phyloP scores from a whole-genome alignment of 2,329 filamentous ascomycete species.

The Beauveria sp. region DNA sequence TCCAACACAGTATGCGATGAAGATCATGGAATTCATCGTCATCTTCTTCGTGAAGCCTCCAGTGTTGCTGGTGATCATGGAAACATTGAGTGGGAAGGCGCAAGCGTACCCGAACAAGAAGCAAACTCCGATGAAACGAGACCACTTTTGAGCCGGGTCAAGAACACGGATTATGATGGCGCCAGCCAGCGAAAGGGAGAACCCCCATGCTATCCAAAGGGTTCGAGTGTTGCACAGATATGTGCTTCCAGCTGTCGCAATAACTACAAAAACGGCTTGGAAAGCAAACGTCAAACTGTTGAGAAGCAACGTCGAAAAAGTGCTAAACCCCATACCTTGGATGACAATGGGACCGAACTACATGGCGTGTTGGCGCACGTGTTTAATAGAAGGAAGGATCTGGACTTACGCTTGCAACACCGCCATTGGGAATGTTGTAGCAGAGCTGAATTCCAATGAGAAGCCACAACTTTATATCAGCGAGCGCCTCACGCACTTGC shows the following conservation, averaged over 20 bases:
- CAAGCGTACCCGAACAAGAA: conserved; percentile 50
- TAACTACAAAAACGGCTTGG: conserved; percentile 19
- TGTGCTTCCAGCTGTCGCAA: conserved; percentile 17
- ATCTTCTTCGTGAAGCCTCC: conserved; percentile 55
- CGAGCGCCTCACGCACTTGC: conserved; percentile 18
- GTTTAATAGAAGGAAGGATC: not conserved
- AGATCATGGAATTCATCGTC: conserved; percentile 47
- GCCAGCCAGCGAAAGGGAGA: conserved; percentile 16
- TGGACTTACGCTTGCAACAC: conserved; percentile 18
- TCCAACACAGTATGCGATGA: conserved; percentile 52
- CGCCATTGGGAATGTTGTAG: conserved; percentile 24
- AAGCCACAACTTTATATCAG: conserved; percentile 21
- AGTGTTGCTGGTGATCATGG: conserved; percentile 48
- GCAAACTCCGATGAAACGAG: conserved; percentile 21
- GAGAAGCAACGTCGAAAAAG: conserved; percentile 17
- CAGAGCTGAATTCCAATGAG: conserved; percentile 20
- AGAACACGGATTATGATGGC: conserved; percentile 19
- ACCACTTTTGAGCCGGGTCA: conserved; percentile 8
- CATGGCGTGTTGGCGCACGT: conserved; percentile 1
- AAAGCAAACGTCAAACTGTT: conserved; percentile 15
- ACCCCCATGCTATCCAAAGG: conserved; percentile 19
- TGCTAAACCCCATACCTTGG: conserved; percentile 19
- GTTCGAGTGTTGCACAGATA: conserved; percentile 19
- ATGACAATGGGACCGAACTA: conserved; percentile 22
- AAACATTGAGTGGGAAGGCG: conserved; percentile 36